Evolutionary conservation across 1,284 basidiomycete species (phyloP), one percentile per base, ranked within the genome.

Genomic region (Malassezia obtusa): DNA sequence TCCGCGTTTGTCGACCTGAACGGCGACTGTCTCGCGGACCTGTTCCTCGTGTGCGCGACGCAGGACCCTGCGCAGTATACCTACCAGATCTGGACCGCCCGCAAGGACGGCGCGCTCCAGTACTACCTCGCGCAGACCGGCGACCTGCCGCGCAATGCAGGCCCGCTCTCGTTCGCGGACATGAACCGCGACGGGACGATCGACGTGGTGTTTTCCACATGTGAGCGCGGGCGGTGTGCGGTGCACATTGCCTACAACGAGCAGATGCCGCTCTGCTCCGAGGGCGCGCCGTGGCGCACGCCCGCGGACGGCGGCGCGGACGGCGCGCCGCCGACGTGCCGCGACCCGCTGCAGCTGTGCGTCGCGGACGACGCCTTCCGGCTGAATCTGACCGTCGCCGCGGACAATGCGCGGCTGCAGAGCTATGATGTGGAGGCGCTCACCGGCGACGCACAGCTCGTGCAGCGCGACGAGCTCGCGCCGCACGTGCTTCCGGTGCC

Each of bases 181-280:
- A 82, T 98, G 64, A 86, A 90, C 86, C 68, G 94, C 12, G 94
- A 98, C 67, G 92, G 92, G 1, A 92, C 91, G 0, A 86, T 96
- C 40, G 92, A 98, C 73, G 83, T 98, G 78, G 80, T 98, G 44
- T 91, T 96, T 65, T 81, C 87, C 0, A 85, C 85, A 0, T 99
- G 92, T 73, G 73, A 79, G 0, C 39, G 50, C 9, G 81, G 79
- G 0, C 87, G 57, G 15, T 98, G 94, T 74, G 78, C 77, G 43
- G 80, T 99, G 74, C 90, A 94, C 68, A 85, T 98, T 58, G 90
- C 84, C 1, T 96, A 89, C 77, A 99, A 98, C 75, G 79, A 84
- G 57, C 92, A 99, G 71, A 81, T 90, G 12, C 83, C 84, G 0
- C 78, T 95, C 0, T 99, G 94, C 26, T n/a, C 19, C 21, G 14